Evolutionary conservation across 768 basidiomycete species (phyloP), one percentile per base, ranked within the genome.

Genomic region (Mycena rebaudengoi): DNA sequence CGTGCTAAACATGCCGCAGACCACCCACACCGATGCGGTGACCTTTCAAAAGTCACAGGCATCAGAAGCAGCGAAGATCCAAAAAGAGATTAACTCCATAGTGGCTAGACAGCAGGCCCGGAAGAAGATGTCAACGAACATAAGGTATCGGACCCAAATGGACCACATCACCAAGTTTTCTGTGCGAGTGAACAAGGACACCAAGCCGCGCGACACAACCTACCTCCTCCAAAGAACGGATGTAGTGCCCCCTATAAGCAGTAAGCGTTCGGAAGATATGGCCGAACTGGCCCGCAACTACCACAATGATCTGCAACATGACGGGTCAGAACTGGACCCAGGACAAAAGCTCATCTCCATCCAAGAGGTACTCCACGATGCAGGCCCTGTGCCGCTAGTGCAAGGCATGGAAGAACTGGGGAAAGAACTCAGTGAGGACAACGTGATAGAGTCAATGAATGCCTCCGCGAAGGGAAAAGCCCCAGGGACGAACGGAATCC

Each of bases 161-260:
- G 59, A 60, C n/a, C n/a, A n/a, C n/a, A n/a, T n/a, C n/a, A n/a
- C n/a, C 30, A 60, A 60, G 32, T 50, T 49, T 49, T 18, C 50
- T 1, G 28, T 44, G 1, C 14, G 43, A 16, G 35, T 53, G 3
- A 3, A 14, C 11, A 61, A 53, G 23, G 41, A 52, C 10, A 4
- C 10, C 1, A 46, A 18, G 7, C 43, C 60, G 21, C 28, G 60
- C 5, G 60, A 61, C 28, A 54, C 51, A 1, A 44, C 29, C 2
- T n/a, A 14, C 5, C 1, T 54, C 7, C 33, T 61, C 4, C 18
- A 43, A 7, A 30, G 60, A 28, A 61, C 60, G 4, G 59, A 60
- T 28, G 16, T 25, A 2, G 12, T 13, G 14, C 59, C 49, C 0
- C 30, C 3, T 23, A 1, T 4, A n/a, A 8, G 37, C 7, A 51